Percentiles rank a stretch among this genome's conserved stretches.
Conservation (phyloP, 805 yeast genomes). For the Pichia eremophila region DNA sequence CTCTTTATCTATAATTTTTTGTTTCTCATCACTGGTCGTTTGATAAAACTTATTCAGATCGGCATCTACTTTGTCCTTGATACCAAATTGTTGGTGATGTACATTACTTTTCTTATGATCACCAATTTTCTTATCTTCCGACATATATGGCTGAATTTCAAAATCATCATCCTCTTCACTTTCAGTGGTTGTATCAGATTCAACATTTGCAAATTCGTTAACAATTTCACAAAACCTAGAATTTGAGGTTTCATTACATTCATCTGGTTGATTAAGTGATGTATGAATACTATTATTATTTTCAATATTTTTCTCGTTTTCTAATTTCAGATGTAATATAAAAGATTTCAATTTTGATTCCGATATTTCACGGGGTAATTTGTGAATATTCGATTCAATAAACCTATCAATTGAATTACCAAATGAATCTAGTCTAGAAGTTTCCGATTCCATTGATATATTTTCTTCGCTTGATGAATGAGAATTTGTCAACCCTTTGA, state of each 20-base stretch:
- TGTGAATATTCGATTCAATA: neutral
- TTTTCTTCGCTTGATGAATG: neutral
- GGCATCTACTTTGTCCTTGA: neutral
- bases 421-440: neutral
- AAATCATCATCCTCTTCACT: neutral
- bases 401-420: neutral
- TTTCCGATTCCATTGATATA: no score
- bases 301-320: neutral
- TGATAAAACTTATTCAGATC: neutral
- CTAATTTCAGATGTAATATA: neutral
- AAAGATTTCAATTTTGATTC: neutral
- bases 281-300: neutral
- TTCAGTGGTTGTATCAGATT: neutral
- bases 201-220: neutral
- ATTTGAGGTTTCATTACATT: neutral
- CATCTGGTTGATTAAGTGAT: neutral
- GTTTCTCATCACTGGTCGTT: neutral
- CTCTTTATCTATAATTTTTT: constrained; percentile 3
- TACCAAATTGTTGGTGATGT: neutral
- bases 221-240: neutral
- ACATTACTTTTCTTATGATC: no score
- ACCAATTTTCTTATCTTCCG: neutral
- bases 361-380: neutral
- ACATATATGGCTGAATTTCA: neutral
- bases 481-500: neutral